Conservation (phyloP, 306 rosid genomes). For the Ceratonia siliqua region DNA sequence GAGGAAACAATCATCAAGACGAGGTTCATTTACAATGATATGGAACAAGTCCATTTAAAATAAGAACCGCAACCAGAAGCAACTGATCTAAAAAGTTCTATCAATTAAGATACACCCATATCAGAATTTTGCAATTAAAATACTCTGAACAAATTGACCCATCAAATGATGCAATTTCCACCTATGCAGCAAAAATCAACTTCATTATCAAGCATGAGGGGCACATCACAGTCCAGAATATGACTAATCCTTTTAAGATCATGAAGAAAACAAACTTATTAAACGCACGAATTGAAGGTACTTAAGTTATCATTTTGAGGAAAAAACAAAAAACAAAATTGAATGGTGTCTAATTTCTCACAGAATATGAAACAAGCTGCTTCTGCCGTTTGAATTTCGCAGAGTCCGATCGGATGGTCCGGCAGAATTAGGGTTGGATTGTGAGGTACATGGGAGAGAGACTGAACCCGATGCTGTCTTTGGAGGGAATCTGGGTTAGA, state of each 20-base stretch:
- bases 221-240: slow-evolving; percentile 2
- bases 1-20: background rate
- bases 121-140: background rate
- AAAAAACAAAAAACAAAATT: background rate
- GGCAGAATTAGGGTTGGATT: slow-evolving; percentile 43
- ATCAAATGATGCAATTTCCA: background rate
- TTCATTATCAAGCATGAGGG: background rate
- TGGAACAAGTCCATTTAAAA: background rate
- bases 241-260: background rate
- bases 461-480: slow-evolving; percentile 46
- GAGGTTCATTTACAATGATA: background rate
- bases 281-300: background rate
- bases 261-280: background rate
- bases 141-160: background rate
- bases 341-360: slow-evolving; percentile 30
- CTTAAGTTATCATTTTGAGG: background rate
- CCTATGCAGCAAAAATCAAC: background rate
- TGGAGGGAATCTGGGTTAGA: slow-evolving; percentile 46
- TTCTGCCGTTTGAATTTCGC: background rate
- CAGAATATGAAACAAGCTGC: slow-evolving; percentile 8
- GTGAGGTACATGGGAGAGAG: slow-evolving; percentile 28
- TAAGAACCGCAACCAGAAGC: slow-evolving; percentile 19
- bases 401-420: slow-evolving; percentile 53
- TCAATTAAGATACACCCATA: background rate
- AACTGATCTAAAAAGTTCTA: background rate